Conservation (phyloP, 306 rosid genomes). For the Inga oerstediana region DNA sequence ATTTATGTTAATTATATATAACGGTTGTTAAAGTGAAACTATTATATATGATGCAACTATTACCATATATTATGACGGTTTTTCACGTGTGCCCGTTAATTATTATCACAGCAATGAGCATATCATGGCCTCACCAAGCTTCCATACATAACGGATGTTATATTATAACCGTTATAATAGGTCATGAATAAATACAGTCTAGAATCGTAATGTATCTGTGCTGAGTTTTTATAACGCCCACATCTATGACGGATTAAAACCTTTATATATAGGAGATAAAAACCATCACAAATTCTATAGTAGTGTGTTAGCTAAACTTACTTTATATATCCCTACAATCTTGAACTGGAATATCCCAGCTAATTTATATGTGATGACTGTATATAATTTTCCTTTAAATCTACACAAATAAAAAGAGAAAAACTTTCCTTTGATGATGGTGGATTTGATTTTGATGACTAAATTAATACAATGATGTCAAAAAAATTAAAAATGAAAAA, state of each 20-base stretch:
- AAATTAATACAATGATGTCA: background rate
- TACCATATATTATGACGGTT: too few species aligned
- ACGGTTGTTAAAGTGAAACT: too few species aligned
- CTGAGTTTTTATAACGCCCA: accelerated
- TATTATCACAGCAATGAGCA: too few species aligned
- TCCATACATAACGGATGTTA: too few species aligned
- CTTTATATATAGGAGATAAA: too few species aligned
- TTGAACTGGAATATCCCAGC: background rate
- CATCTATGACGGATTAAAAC: accelerated
- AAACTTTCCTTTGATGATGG: background rate
- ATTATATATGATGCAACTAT: too few species aligned
- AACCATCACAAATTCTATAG: accelerated
- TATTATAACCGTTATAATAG: too few species aligned
- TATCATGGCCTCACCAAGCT: too few species aligned
- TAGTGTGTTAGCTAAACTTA: too few species aligned
- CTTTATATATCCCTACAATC: background rate
- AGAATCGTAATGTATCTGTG: too few species aligned
- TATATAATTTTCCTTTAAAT: background rate
- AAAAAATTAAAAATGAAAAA: background rate
- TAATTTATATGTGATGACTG: background rate
- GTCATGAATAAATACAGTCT: accelerated
- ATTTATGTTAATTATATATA: too few species aligned
- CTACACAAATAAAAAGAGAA: background rate
- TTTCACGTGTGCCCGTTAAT: too few species aligned
- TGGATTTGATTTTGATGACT: background rate